Evolutionary conservation across 2,329 filamentous ascomycete species (phyloP).

Genomic region (Fusarium sp.): DNA sequence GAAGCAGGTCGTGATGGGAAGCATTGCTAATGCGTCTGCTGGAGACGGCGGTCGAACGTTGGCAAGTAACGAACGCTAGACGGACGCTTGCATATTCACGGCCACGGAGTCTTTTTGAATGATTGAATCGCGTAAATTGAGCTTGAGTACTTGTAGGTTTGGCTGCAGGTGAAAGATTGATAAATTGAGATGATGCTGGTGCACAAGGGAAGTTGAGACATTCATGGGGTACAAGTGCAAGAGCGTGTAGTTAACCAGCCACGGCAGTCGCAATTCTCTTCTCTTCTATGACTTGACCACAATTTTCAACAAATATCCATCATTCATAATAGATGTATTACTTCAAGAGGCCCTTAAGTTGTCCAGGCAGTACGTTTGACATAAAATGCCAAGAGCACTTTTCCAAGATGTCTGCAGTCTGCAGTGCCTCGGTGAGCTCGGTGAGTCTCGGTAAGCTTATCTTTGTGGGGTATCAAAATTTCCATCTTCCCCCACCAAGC

Average conservation of each 20-base stretch:
- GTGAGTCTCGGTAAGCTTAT: conserved; percentile 41
- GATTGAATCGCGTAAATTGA: accelerated
- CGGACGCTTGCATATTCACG: conserved; percentile 7
- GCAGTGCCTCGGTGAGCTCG: conserved; percentile 32
- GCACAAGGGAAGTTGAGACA: conserved; percentile 20
- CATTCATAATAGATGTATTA: accelerated
- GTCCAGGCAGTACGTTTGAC: neutral
- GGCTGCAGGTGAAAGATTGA: neutral
- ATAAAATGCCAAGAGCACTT: too few relatives aligned
- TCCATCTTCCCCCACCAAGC: conserved; percentile 39
- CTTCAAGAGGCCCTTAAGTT: neutral
- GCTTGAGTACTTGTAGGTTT: neutral
- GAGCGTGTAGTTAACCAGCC: neutral
- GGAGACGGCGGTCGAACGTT: neutral
- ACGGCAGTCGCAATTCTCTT: neutral
- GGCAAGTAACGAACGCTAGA: conserved; percentile 10
- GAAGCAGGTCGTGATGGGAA: conserved; percentile 52
- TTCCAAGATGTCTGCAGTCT: neutral
- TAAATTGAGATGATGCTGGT: neutral
- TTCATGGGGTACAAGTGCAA: neutral
- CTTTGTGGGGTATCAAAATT: conserved; percentile 47
- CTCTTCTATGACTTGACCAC: too few relatives aligned
- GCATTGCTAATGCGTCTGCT: conserved; percentile 35
- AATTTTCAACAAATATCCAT: accelerated
- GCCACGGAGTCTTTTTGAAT: neutral